phyloP scores from a whole-genome alignment of 2,329 filamentous ascomycete genomes.

The Chrysoporthe deuterocubensis region DNA sequence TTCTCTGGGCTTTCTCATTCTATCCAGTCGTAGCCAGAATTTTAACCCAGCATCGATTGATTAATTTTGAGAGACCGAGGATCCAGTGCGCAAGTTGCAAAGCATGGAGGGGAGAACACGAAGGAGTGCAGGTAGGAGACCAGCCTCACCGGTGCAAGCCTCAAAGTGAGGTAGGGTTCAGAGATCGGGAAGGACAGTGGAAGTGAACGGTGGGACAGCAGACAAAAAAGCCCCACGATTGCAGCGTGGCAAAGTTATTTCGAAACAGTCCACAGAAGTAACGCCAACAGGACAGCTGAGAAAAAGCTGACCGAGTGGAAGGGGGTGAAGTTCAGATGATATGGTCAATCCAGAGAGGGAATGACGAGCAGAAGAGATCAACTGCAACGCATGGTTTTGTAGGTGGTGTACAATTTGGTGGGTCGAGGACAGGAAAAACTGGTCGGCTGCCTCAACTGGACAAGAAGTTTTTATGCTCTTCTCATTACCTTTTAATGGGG shows the following conservation, averaged over 20 bases:
- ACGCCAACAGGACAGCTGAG: not conserved
- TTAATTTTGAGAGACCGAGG: not conserved
- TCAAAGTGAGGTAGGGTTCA: not conserved
- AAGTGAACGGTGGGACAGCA: not conserved
- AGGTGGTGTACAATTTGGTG: not conserved
- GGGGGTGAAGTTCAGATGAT: not conserved
- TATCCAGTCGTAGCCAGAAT: not conserved
- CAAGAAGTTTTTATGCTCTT: not conserved
- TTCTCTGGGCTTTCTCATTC: conserved; percentile 16
- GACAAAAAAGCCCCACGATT: not conserved
- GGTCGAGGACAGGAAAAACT: not conserved
- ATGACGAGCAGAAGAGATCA: not conserved
- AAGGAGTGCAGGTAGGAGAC: not conserved
- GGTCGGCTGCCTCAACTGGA: not conserved
- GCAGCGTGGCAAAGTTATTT: not conserved
- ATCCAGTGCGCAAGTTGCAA: not conserved
- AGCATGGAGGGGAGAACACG: not conserved
- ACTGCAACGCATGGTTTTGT: not conserved
- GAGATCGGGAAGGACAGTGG: not conserved
- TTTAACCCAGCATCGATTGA: not conserved
- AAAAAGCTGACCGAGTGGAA: not conserved
- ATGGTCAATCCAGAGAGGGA: too few relatives aligned
- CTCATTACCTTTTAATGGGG: too few relatives aligned
- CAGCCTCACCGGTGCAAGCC: not conserved
- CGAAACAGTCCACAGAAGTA: not conserved